Percentiles rank a stretch among this genome's conserved stretches.
phyloP scores from a whole-genome alignment of 805 yeast species.

The Priceomyces fermenticarens region DNA sequence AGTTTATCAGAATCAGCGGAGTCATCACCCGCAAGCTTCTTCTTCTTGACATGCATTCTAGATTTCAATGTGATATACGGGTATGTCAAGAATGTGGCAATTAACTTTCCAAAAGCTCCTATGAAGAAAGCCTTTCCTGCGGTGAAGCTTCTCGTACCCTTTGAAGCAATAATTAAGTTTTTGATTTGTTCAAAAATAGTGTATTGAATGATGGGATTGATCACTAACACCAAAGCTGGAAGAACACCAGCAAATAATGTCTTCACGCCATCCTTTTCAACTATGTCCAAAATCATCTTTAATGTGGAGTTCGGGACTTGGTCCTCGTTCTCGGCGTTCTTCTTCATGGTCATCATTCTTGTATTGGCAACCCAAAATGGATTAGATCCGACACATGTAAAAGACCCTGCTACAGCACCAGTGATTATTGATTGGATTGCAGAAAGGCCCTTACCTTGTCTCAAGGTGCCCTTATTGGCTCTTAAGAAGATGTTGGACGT shows the following conservation, averaged over 20 bases:
- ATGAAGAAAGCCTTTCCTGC: slow-evolving; percentile 77
- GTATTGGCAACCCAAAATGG: slow-evolving; percentile 97
- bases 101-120: slow-evolving; percentile 86
- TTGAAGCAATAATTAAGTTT: slow-evolving; percentile 55
- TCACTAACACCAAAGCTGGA: slow-evolving; percentile 83
- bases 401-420: slow-evolving; percentile 84
- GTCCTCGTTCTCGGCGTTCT: slow-evolving; percentile 13
- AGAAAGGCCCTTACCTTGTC: slow-evolving; percentile 41
- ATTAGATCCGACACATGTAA: slow-evolving; percentile 77
- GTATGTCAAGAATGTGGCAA: slow-evolving; percentile 86
- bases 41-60: slow-evolving; percentile 72
- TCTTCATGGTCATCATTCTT: slow-evolving; percentile 65
- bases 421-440: slow-evolving; percentile 69
- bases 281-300: slow-evolving; percentile 56
- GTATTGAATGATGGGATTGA: slow-evolving; percentile 89
- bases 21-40: slow-evolving; percentile 14
- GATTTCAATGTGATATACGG: slow-evolving; percentile 90
- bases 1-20: slow-evolving; percentile 16
- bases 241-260: slow-evolving; percentile 81
- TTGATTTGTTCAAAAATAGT: slow-evolving; percentile 86
- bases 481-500: slow-evolving; percentile 47
- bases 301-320: slow-evolving; percentile 41
- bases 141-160: slow-evolving; percentile 50
- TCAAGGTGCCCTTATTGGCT: slow-evolving; percentile 21
- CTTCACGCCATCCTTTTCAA: slow-evolving; percentile 64